These are phyloP conservation scores for Cutaneotrichosporon cavernicola DNA, from an alignment of 1,284 basidiomycete species.

Conservation along the genomic window DNA sequence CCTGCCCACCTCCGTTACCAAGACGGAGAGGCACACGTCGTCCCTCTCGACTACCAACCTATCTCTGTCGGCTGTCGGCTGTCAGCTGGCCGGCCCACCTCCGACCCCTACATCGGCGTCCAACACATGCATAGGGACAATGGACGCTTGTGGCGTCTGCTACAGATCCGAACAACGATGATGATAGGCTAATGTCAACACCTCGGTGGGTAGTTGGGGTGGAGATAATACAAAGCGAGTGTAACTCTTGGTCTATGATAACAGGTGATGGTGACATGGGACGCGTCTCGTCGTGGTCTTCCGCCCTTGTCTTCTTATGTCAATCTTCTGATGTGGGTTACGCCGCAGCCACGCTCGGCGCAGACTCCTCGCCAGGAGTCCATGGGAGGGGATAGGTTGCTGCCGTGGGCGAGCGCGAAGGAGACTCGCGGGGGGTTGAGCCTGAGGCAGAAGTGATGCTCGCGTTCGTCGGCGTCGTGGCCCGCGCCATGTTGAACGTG, in stretches of 20 bases:
- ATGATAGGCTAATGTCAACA: conserved; percentile 2
- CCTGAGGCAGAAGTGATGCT: conserved; percentile 5
- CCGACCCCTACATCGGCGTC: background rate
- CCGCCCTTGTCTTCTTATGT: background rate
- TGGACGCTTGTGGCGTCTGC: background rate
- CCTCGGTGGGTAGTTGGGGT: background rate
- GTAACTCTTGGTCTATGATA: background rate
- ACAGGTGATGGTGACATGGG: background rate
- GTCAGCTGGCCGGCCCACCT: no score
- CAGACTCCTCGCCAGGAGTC: background rate
- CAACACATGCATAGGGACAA: conserved; percentile 5
- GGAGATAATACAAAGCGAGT: background rate
- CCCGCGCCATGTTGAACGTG: background rate
- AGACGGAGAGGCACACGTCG: no score
- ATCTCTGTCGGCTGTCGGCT: no score
- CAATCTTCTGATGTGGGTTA: background rate
- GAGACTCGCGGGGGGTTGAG: conserved; percentile 15
- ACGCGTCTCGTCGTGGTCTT: background rate
- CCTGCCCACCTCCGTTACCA: no score
- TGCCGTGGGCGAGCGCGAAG: conserved; percentile 4
- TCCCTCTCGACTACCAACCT: no score
- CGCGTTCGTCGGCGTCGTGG: conserved; percentile 5
- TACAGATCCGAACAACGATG: conserved; percentile 4
- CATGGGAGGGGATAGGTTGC: background rate
- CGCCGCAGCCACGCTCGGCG: background rate